Evolutionary conservation across 768 basidiomycete species (phyloP), one percentile per base, ranked within the genome.

Genomic region (Trametes coccinea): DNA sequence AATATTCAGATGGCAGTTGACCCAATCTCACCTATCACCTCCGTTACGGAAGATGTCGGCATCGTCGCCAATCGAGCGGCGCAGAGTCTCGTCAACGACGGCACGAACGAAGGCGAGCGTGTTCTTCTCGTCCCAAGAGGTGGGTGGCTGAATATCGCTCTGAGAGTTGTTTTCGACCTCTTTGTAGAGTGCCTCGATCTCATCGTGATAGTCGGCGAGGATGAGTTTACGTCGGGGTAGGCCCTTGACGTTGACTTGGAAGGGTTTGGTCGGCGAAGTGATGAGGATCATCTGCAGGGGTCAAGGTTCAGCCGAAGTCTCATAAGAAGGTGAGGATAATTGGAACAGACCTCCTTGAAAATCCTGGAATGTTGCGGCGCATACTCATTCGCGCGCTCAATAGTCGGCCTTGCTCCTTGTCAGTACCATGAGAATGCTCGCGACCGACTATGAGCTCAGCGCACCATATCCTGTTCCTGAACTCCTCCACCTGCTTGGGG

Each of bases 321-420:
- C 33, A 2, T 0, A 29, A 43, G 14, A 5, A 34, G 31, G 7
- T 31, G 34, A 5, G 2, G 2, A 49, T 14, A 17, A 27, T 2
- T 2, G 22, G 29, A 31, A 40, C 59, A 7, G 11, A 66, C 65
- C 65, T 66, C 65, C 30, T 60, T 66, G 58, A 66, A 79, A 7
- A 80, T 68, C 27, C 77, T 60, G 2, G 77, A 78, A 60, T 79
- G 78, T 29, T 70, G 65, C 8, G 80, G 79, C 1, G 78, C 77
- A 45, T 65, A 70, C 17, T 61, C 63, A 53, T 80, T 81, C 49
- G 74, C 70, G 31, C 71, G 55, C 56, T 78, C 71, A 1, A 79
- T 64, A 16, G 67, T 74, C 0, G 75, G 67, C 77, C 76, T 39
- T 8, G 39, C 7, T 79, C 29, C 2, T 17, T 5, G n/a, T 29